Base-by-base conservation (phyloP, 164 flowering plant species). In the Tetrastigma voinierianum region DNA sequence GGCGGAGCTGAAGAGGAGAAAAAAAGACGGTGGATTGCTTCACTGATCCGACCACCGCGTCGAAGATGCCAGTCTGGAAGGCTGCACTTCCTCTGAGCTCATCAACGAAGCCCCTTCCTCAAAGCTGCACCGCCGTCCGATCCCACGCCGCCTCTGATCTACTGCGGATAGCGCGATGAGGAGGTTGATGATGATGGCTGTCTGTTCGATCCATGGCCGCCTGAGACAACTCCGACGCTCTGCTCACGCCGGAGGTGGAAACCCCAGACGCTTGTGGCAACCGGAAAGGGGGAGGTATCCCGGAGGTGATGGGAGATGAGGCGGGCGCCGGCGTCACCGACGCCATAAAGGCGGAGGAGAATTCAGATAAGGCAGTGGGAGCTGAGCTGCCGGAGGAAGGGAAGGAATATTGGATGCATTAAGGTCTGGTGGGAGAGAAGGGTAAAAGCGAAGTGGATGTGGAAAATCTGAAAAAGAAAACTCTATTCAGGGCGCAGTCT, bases 61-160 rank as follows among this genome's bases (percentile, higher is more conserved):
- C 12, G 98, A 90, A 72, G 97, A 95, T 67, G 94, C 98, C 4
- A 97, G 98, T 15, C 87, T 95, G 56, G 98, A 92, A 68, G 94
- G 92, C 78, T 90, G 96, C 63, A 96, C 86, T 95, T 1, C 79
- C 99, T 0, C 89, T 0, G 88, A 89, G 17, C 72, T 90, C 59
- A 95, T 92, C 76, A 71, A 78, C 25, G 88, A 90, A 64, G 99
- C 99, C 13, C 99, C 13, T 92, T 95, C 73, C 63, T 80, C 69
- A 90, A 78, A 70, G 99, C 99, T 14, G 96, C 98, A 19, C 76
- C 32, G 88, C 91, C 53, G 79, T 87, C 65, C 66, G 78, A 62
- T 86, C 90, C 9, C 77, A 77, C 61, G 78, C 76, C 57, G 19
- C 80, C 61, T 54, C 84, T n/a, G 0, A 10, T 68, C 62, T 68